Evolutionary conservation across 768 basidiomycete species (phyloP).

Genomic region (Pulveroboletus sp.): DNA sequence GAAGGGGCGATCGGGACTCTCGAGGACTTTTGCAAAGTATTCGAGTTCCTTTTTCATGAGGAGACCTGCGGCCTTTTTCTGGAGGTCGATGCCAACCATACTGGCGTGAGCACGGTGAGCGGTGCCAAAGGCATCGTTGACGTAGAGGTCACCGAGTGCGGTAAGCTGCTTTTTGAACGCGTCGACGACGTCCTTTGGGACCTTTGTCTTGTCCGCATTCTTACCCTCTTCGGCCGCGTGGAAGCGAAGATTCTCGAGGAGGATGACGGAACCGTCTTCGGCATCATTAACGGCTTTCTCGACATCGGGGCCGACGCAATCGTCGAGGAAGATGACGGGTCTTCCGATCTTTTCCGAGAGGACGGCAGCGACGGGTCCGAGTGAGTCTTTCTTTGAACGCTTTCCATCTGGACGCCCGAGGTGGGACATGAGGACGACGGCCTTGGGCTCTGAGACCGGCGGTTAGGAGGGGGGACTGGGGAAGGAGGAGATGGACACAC

Average conservation of each 20-base stretch:
- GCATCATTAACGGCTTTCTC: slow-evolving; percentile 70
- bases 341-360: slow-evolving; percentile 46
- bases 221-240: slow-evolving; percentile 99
- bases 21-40: slow-evolving; percentile 97
- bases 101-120: slow-evolving; percentile 98
- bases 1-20: slow-evolving; percentile 93
- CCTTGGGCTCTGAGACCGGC: slow-evolving; percentile 59
- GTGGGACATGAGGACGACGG: slow-evolving; percentile 95
- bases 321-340: slow-evolving; percentile 75
- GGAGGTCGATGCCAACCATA: slow-evolving; percentile 95
- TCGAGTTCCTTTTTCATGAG: slow-evolving; percentile 99
- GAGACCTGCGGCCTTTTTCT: slow-evolving; percentile 91
- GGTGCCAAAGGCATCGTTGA: slow-evolving; percentile 99
- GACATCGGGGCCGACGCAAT: slow-evolving; percentile 84
- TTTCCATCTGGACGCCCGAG: slow-evolving; percentile 96
- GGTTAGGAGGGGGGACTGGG: background rate
- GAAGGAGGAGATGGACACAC: slow-evolving; percentile 35
- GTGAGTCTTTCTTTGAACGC: slow-evolving; percentile 83
- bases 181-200: slow-evolving; percentile 75
- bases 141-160: slow-evolving; percentile 89
- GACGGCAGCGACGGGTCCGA: slow-evolving; percentile 79
- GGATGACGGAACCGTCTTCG: slow-evolving; percentile 66
- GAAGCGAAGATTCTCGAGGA: slow-evolving; percentile 98
- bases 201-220: slow-evolving; percentile 95
- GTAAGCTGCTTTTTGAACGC: slow-evolving; percentile 89